These are phyloP conservation scores for Lunularia cruciata DNA, from an alignment of 225 moss, liverwort and hornwort species.

Conservation along the genomic window DNA sequence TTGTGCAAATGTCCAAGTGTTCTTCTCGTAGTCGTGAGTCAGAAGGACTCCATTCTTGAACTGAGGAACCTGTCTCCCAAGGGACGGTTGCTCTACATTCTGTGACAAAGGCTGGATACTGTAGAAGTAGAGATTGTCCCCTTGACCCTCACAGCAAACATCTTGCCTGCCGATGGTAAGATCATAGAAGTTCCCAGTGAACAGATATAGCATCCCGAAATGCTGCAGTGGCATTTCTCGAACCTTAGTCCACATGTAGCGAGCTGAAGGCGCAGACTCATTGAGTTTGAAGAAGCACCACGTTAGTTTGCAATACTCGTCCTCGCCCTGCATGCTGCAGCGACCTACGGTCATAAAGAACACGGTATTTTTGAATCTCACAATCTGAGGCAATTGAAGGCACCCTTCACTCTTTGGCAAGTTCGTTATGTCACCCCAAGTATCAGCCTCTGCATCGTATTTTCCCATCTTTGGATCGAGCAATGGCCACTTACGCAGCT, in stretches of 20 bases:
- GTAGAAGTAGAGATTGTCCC: background rate
- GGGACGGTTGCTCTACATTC: background rate
- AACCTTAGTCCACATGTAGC: background rate
- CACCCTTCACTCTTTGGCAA: background rate
- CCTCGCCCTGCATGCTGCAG: no score
- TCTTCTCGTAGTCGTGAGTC: background rate
- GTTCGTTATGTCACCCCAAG: background rate
- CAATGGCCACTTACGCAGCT: background rate
- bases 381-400: background rate
- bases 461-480: background rate
- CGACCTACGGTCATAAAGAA: background rate
- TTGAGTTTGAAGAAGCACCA: background rate
- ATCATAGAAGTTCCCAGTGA: background rate
- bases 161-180: background rate
- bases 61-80: background rate
- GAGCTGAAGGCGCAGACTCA: background rate
- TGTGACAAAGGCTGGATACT: background rate
- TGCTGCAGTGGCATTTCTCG: background rate
- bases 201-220: background rate
- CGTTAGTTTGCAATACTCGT: background rate
- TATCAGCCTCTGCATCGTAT: background rate
- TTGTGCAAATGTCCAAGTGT: background rate
- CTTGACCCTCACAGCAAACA: background rate
- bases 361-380: background rate
- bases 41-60: background rate